Evolutionary conservation across 2,329 filamentous ascomycete genomes (phyloP), one percentile per base, ranked within the genome.

Genomic region (Neoscytalidium dimidiatum): DNA sequence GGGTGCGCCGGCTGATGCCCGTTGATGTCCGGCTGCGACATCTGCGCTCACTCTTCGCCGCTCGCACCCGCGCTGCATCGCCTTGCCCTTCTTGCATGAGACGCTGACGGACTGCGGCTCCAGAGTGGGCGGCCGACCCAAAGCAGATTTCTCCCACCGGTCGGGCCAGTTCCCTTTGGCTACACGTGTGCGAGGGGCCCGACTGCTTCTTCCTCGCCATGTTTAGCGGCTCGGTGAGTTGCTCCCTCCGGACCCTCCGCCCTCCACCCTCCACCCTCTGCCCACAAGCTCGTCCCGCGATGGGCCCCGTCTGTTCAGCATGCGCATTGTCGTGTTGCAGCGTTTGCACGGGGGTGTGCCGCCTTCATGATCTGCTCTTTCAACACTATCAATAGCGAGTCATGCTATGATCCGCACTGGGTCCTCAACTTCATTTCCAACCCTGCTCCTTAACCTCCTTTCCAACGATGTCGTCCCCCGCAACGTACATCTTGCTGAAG

Each of bases 361-460:
- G n/a, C 43, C 17, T n/a, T 35, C 41, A 23, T 33, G 38, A 33
- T 35, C 26, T 33, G 41, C 41, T 41, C 53, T 8, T 29, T 60
- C 56, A 60, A 60, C 56, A 60, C 56, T 60, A 60, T 60, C 56
- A 60, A 60, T 46, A 60, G 56, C 56, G 56, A 60, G 56, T 60
- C 56, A 60, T 60, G 56, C 56, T 33, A 46, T 60, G 56, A 60
- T 60, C 56, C 56, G 56, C 56, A 60, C 38, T 60, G 38, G 56
- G 35, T 60, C 56, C 41, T 23, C 38, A 60, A 46, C 26, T n/a
- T 60, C 56, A 60, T 60, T 60, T 60, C 56, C 56, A 60, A 19
- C 41, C 38, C 28, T 60, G 56, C 56, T 60, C 56, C 56, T 60
- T 33, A 60, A 60, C 56, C 56, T 60, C 56, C 56, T 44, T 60